Evolutionary conservation across 768 basidiomycete genomes (phyloP).

Genomic region (Mycena epipterygia): DNA sequence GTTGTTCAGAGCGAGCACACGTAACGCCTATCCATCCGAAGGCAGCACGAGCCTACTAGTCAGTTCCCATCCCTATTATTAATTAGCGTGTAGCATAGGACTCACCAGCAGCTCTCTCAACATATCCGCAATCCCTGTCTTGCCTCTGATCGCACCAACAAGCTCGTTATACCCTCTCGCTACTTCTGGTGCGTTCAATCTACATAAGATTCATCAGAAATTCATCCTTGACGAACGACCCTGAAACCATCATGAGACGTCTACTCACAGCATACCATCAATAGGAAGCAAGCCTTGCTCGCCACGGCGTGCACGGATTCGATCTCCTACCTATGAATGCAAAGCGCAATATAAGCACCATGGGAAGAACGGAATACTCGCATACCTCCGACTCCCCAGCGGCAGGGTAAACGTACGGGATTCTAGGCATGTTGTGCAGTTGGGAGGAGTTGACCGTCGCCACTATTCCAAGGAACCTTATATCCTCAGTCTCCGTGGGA

Average conservation of each 20-base stretch:
- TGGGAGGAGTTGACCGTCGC: neutral
- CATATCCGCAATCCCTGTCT: conserved; percentile 6
- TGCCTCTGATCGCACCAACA: conserved; percentile 12
- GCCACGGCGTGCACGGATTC: neutral
- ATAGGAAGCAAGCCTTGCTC: conserved; percentile 1
- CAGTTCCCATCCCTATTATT: neutral
- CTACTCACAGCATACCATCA: conserved; percentile 15
- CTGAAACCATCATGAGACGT: no score
- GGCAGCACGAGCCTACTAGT: neutral
- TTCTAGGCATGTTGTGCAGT: conserved; percentile 11
- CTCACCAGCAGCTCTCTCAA: conserved; percentile 12
- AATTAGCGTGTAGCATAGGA: neutral
- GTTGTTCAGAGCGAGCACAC: conserved; percentile 11
- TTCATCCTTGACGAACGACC: neutral
- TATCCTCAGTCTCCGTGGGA: neutral
- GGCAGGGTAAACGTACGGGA: conserved; percentile 7
- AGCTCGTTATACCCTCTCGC: conserved; percentile 10
- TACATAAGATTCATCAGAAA: neutral
- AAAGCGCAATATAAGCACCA: neutral
- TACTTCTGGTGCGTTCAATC: conserved; percentile 16
- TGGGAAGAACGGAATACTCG: neutral
- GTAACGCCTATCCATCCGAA: conserved; percentile 3
- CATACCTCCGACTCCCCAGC: conserved; percentile 14
- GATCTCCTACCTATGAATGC: conserved; percentile 14
- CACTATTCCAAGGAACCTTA: neutral